Conservation (phyloP, 2,329 filamentous ascomycete genomes). For the Claviceps lovelessii region DNA sequence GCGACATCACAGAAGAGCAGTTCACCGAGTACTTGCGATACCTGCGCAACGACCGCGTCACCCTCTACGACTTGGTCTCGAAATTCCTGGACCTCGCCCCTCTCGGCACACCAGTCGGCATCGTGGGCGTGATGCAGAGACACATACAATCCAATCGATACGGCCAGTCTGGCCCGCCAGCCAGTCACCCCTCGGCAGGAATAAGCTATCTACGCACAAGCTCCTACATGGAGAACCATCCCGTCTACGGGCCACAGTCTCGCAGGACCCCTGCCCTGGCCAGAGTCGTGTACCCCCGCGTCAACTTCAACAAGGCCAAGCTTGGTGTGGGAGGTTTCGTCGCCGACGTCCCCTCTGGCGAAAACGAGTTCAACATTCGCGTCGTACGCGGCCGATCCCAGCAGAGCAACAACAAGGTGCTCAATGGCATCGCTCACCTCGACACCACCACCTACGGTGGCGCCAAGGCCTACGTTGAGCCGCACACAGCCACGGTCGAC, state of each 20-base stretch:
- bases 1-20: conserved; percentile 34
- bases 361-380: conserved; percentile 28
- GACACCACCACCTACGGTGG: conserved; percentile 37
- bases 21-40: conserved; percentile 37
- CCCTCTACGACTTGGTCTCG: conserved; percentile 40
- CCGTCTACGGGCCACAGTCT: conserved; percentile 44
- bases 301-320: conserved; percentile 21
- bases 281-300: conserved; percentile 35
- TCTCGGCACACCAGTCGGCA: conserved; percentile 22
- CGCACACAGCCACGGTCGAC: conserved; percentile 30
- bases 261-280: conserved; percentile 33
- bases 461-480: conserved; percentile 37
- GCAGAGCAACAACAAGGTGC: conserved; percentile 15
- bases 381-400: conserved; percentile 7
- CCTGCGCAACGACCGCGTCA: conserved; percentile 35
- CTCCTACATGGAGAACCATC: conserved; percentile 43
- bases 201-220: conserved; percentile 46
- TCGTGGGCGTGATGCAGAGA: conserved; percentile 13
- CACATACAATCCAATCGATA: conserved; percentile 27
- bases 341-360: conserved; percentile 25
- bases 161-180: conserved; percentile 39
- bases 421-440: conserved; percentile 25
- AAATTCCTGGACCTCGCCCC: conserved; percentile 49
- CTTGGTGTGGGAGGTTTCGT: conserved; percentile 44
- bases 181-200: conserved; percentile 47